Conservation (phyloP, 768 basidiomycete genomes). For the Hebeloma cylindrosporum region DNA sequence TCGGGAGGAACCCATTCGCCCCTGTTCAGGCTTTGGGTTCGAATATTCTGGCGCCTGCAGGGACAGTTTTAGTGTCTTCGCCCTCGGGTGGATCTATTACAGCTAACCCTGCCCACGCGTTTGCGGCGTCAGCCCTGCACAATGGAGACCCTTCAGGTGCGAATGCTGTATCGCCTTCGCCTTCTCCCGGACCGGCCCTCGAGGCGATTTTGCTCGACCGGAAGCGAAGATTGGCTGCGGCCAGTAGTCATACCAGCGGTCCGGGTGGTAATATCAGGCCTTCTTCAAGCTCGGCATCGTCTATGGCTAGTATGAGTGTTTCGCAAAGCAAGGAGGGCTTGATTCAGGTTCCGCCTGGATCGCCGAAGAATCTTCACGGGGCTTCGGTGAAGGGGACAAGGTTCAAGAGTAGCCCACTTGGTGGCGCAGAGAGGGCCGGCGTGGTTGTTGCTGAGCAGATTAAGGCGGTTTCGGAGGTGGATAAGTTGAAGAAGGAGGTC, state of each 20-base stretch:
- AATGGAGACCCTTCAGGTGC: slow-evolving; percentile 12
- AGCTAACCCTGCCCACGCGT: background rate
- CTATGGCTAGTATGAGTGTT: background rate
- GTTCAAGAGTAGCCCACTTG: slow-evolving; percentile 77
- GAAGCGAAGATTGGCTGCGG: slow-evolving; percentile 48
- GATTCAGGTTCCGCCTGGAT: background rate
- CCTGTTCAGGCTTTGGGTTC: background rate
- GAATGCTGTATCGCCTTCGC: background rate
- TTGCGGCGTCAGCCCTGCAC: background rate
- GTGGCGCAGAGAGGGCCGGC: slow-evolving; percentile 37
- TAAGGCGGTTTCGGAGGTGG: background rate
- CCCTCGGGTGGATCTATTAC: too few species aligned
- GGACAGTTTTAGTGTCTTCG: too few species aligned
- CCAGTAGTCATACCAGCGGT: slow-evolving; percentile 7
- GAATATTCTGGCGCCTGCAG: background rate
- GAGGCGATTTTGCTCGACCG: slow-evolving; percentile 70
- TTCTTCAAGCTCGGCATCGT: background rate
- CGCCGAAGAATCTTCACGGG: slow-evolving; percentile 11
- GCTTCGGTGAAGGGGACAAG: slow-evolving; percentile 52
- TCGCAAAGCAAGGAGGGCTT: background rate
- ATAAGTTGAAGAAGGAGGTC: slow-evolving; percentile 23
- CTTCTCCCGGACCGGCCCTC: slow-evolving; percentile 55
- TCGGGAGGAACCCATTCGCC: background rate
- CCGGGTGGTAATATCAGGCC: slow-evolving; percentile 1
- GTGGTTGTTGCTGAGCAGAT: slow-evolving; percentile 53